Evolutionary conservation across 805 yeast species (phyloP), one percentile per base, ranked within the genome.

Genomic region (Starmerella vitae): DNA sequence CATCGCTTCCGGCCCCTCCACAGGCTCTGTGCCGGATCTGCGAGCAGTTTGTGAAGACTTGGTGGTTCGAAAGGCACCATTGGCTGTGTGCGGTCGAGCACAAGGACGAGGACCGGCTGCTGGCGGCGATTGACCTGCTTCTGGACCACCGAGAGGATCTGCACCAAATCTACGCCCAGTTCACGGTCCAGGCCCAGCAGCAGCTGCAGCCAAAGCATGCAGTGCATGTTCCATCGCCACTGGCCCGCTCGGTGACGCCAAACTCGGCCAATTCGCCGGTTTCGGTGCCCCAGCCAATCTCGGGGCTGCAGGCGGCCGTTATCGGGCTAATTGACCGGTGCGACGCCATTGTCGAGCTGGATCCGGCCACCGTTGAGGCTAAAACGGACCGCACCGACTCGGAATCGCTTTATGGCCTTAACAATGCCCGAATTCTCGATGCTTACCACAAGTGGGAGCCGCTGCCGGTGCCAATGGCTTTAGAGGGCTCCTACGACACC

Each of bases 51-150:
- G 76, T 85, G n/a, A 95, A 94, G 3, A 80, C 85, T 3, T 91
- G 98, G 98, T 91, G 93, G 79, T 65, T 91, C 29, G 98, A 88
- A 51, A 70, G 77, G 36, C 99, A 91, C 59, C 78, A 88, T 1
- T 91, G 85, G 53, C 62, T 81, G 34, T 91, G 99, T 52, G 65
- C 81, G 21, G 71, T 82, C 26, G 96, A 86, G 56, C 94, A 85
- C 59, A 71, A 76, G 51, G 72, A 80, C 9, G 85, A 77, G 52
- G 85, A 84, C 48, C 76, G 76, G 25, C 73, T 88, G 8, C 82
- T 79, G 52, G 49, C 67, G 26, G 64, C 76, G 33, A 94, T 88
- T 48, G 97, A 91, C 49, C 65, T 68, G 15, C 63, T 88, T 3
- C 60, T 70, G 3, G 95, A 86, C 38, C 94, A 83, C 39, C 66